Percentiles rank a stretch among this genome's conserved stretches.
phyloP scores from a whole-genome alignment of 495 filamentous ascomycete genomes.

The Tuber microsphaerosporum region DNA sequence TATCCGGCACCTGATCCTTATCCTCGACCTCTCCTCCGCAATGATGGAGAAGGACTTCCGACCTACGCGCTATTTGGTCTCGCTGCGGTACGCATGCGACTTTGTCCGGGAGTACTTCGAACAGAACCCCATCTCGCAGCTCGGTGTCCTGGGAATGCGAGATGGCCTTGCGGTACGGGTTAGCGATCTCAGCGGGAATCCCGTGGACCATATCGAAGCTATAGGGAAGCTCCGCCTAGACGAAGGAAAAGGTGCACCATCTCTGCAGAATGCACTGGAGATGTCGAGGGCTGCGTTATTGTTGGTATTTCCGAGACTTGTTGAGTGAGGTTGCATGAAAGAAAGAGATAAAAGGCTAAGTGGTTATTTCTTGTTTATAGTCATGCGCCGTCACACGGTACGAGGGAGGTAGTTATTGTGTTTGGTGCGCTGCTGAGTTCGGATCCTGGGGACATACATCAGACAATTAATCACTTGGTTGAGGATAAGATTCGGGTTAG shows the following conservation, averaged over 20 bases:
- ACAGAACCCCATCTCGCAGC: conserved; percentile 96
- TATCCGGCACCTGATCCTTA: conserved; percentile 83
- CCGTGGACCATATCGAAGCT: conserved; percentile 74
- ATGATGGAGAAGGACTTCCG: conserved; percentile 94
- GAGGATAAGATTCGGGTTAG: conserved; percentile 74
- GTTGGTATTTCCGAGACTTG: conserved; percentile 47
- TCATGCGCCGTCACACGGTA: conserved; percentile 87
- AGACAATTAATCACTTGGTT: conserved; percentile 70
- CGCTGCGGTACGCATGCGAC: conserved; percentile 72
- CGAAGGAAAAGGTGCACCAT: conserved; percentile 82
- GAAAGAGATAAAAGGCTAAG: conserved; percentile 21
- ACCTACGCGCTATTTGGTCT: conserved; percentile 74
- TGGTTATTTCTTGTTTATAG: conserved; percentile 43
- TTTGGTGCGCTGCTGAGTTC: conserved; percentile 83
- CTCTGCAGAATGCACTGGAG: conserved; percentile 88
- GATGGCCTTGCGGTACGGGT: conserved; percentile 82
- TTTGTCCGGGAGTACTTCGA: conserved; percentile 95
- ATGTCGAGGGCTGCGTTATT: conserved; percentile 85
- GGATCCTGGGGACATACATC: conserved; percentile 91
- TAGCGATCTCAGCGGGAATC: conserved; percentile 85
- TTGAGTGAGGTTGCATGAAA: conserved; percentile 13
- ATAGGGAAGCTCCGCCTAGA: conserved; percentile 62
- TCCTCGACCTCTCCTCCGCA: conserved; percentile 85
- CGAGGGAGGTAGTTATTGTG: conserved; percentile 81
- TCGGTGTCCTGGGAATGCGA: conserved; percentile 81